Percentiles rank a stretch among this genome's conserved stretches.
phyloP scores from a whole-genome alignment of 1,284 basidiomycete species.

The Boletus semigastroideus region DNA sequence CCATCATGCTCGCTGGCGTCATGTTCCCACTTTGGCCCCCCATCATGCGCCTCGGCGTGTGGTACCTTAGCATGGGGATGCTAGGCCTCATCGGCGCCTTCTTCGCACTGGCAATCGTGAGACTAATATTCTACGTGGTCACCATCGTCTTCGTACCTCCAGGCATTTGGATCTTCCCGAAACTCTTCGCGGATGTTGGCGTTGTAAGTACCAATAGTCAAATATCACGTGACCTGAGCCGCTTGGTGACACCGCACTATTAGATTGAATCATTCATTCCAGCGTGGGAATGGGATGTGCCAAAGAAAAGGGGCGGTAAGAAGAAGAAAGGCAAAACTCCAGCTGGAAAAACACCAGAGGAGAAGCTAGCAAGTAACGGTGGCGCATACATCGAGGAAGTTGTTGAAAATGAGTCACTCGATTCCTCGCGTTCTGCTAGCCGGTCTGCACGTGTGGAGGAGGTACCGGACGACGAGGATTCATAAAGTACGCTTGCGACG shows the following conservation, averaged over 20 bases:
- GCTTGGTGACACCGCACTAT: conserved; percentile 1
- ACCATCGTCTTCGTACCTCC: conserved; percentile 85
- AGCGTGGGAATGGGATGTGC: conserved; percentile 95
- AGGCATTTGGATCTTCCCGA: conserved; percentile 99
- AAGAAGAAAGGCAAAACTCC: conserved; percentile 56
- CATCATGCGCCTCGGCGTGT: conserved; percentile 91
- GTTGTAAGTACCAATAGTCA: conserved; percentile 67
- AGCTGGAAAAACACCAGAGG: conserved; percentile 25
- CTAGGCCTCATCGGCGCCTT: conserved; percentile 90
- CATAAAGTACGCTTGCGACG: conserved; percentile 8
- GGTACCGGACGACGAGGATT: conserved; percentile 57
- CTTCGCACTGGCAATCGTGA: conserved; percentile 88
- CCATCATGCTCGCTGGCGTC: conserved; percentile 91
- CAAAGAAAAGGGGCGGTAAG: conserved; percentile 80
- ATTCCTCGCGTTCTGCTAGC: conserved; percentile 57
- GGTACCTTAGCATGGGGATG: conserved; percentile 90
- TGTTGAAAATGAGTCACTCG: conserved; percentile 43
- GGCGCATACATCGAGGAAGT: conserved; percentile 57
- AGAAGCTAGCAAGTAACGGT: conserved; percentile 38
- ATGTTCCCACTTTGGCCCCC: conserved; percentile 99
- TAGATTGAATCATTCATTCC: conserved; percentile 99
- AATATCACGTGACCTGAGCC: conserved; percentile 6
- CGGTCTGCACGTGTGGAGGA: conserved; percentile 60
- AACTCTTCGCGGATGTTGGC: conserved; percentile 97
- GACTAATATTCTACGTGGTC: conserved; percentile 92